Evolutionary conservation across 2,329 filamentous ascomycete species (phyloP).

Genomic region (Kalaharituber pfeilii): DNA sequence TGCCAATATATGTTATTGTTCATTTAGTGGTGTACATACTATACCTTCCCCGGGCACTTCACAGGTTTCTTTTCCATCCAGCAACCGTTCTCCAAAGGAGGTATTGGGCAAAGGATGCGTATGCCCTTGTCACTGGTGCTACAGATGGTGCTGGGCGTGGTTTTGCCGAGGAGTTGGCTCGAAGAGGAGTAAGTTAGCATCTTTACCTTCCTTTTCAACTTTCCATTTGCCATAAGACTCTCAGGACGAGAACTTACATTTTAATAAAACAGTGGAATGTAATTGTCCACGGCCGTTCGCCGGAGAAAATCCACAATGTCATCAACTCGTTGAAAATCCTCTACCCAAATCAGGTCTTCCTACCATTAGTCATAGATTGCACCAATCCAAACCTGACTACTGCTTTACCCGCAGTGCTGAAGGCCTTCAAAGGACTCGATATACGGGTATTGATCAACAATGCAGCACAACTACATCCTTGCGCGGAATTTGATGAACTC

Average conservation of each 20-base stretch:
- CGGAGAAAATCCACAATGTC: background rate
- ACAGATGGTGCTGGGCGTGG: background rate
- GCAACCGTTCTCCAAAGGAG: background rate
- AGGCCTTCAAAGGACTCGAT: background rate
- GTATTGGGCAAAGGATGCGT: background rate
- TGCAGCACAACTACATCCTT: background rate
- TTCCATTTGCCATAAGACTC: background rate
- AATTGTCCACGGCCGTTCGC: background rate
- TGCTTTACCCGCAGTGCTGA: background rate
- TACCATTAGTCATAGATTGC: background rate
- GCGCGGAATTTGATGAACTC: background rate
- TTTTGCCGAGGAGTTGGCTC: background rate
- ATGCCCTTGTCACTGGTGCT: background rate
- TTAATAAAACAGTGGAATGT: background rate
- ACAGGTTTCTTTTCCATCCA: background rate
- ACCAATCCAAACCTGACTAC: background rate
- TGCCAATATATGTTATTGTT: background rate
- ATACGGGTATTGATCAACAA: background rate
- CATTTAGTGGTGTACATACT: constrained; percentile 43
- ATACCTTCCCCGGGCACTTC: constrained; percentile 48
- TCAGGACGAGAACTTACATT: background rate
- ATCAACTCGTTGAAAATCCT: background rate
- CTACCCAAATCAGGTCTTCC: background rate
- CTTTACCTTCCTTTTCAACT: background rate
- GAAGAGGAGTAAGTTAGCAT: background rate